These are phyloP conservation scores for Picea abies DNA, from an alignment of 83 land plant genomes.

Conservation along the genomic window DNA sequence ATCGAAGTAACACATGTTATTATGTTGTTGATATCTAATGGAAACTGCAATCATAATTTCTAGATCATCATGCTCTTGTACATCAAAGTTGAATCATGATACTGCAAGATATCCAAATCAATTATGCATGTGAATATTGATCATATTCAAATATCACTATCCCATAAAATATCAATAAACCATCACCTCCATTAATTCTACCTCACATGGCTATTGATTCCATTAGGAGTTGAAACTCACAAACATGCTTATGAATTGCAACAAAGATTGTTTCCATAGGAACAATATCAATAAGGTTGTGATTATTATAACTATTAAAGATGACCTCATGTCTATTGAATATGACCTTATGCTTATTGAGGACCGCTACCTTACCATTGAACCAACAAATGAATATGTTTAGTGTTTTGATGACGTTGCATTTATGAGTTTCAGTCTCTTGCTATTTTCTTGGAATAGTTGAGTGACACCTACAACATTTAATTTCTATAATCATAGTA, in stretches of 20 bases:
- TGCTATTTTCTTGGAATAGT: too few relatives aligned
- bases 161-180: too few relatives aligned
- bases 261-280: conserved; percentile 87
- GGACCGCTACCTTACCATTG: conserved; percentile 58
- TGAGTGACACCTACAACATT: too few relatives aligned
- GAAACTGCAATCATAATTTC: too few relatives aligned
- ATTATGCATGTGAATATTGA: too few relatives aligned
- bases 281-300: conserved; percentile 85
- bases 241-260: conserved; percentile 27
- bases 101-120: too few relatives aligned
- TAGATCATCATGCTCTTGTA: too few relatives aligned
- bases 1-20: too few relatives aligned
- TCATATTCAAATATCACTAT: too few relatives aligned
- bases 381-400: conserved; percentile 81
- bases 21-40: too few relatives aligned
- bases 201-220: not conserved
- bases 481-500: too few relatives aligned
- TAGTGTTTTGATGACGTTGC: conserved; percentile 96
- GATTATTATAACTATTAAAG: conserved; percentile 93
- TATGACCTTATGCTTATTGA: conserved; percentile 51
- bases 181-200: not conserved
- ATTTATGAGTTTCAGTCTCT: conserved; percentile 35
- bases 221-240: not conserved
- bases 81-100: too few relatives aligned
- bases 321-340: conserved; percentile 87